Evolutionary conservation across 495 filamentous ascomycete species (phyloP), one percentile per base, ranked within the genome.

Genomic region (Aspergillus nanangensis): DNA sequence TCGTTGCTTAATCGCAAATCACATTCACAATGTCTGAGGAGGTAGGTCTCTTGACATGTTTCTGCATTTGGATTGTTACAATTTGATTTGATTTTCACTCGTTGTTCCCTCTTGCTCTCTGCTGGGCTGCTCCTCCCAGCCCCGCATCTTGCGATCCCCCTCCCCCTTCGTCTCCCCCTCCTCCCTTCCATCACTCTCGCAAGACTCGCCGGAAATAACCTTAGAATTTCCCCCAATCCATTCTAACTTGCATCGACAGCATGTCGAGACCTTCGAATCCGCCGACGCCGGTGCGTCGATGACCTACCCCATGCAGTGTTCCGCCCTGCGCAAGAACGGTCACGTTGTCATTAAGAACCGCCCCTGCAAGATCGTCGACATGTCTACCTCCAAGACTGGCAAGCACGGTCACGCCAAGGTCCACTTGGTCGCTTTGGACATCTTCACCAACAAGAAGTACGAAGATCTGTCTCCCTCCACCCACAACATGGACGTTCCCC

Each of bases 341-440:
- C 82, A 83, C 74, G 93, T 99, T 75, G 86, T 92, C 62, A 97
- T 99, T 75, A 97, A 99, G 82, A 73, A 77, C 67, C 92, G 93
- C 60, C 93, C 93, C 52, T 99, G 93, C 90, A 97, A 96, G 84
- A 99, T 99, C 60, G 88, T 96, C 69, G 93, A 96, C 64, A 99
- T 99, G 93, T 92, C 87, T 51, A 99, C 93, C 74, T 99, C 93
- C 66, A 99, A 99, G 90, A 99, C 93, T 52, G 93, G 93, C 71
- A 99, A 99, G 88, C 93, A 99, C 86, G 93, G 93, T 71, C 93
- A 99, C 85, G 93, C 93, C 71, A 99, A 99, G 85, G 93, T 97
- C 67, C 90, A 99, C 78, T 73, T 99, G 50, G 83, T 94, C 60
- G 93, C 88, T 64, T 82, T 92, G 67, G 93, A 99, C 67, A 96